These are phyloP conservation scores for Amaranthus palmeri DNA, from an alignment of 148 eudicot genomes.

Conservation along the genomic window DNA sequence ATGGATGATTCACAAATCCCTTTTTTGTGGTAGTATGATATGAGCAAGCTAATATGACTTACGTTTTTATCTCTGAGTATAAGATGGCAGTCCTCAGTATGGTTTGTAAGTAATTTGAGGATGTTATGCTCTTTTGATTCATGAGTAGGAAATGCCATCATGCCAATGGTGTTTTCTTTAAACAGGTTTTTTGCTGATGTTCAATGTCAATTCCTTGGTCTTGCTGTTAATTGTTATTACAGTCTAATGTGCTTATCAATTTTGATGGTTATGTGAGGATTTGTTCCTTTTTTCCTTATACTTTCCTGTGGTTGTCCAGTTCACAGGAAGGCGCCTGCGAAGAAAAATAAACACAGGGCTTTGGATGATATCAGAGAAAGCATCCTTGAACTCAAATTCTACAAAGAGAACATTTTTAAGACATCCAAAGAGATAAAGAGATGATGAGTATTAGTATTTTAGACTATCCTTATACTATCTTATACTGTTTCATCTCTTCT, in stretches of 20 bases:
- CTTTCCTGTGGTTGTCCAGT: conserved; percentile 18
- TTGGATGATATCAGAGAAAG: conserved; percentile 92
- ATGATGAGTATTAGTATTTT: not conserved
- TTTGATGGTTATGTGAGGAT: not conserved
- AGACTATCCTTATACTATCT: not conserved
- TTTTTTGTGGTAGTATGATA: too few species aligned
- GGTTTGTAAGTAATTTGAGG: not conserved
- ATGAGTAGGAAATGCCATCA: not conserved
- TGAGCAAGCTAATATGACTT: too few species aligned
- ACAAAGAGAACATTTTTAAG: conserved; percentile 62
- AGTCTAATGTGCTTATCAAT: too few species aligned
- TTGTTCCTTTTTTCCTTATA: not conserved
- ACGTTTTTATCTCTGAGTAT: too few species aligned
- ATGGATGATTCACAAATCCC: too few species aligned
- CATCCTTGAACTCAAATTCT: conserved; percentile 80
- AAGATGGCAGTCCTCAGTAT: not conserved
- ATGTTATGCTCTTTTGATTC: not conserved
- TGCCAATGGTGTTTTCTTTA: not conserved
- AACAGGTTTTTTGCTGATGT: not conserved
- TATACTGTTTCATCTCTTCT: too few species aligned
- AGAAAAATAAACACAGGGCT: conserved; percentile 78
- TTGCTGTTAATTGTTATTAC: too few species aligned
- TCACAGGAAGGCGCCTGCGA: conserved; percentile 64
- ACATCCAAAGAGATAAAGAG: conserved; percentile 24
- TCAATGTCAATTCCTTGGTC: not conserved